Evolutionary conservation across 306 rosid genomes (phyloP), one percentile per base, ranked within the genome.

Genomic region (Cucumis cinereus): DNA sequence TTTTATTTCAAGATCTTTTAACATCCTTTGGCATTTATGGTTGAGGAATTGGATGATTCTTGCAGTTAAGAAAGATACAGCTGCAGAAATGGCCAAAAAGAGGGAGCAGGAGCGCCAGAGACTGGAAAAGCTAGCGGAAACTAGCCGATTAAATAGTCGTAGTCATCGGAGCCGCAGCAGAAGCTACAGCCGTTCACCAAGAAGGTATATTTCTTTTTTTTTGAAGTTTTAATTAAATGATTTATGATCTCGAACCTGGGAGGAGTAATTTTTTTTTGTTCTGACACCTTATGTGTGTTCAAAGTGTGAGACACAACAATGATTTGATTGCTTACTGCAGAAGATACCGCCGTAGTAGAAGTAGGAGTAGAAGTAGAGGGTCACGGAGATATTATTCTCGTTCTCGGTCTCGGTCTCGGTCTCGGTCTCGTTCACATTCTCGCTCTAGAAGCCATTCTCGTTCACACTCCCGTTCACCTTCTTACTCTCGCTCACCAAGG

Each of bases 51-150:
- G 63, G 24, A 38, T 40, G 74, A 43, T 74, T 30, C 79, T 66
- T 84, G 83, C 89, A 94, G 99, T 94, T 77, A 92, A 92, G 86
- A 94, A 90, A 82, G 99, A 94, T 82, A 90, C 96, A 24, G 99
- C 96, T 73, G 92, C 93, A 52, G 99, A 94, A 82, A 78, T 77
- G 79, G 98, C 98, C 56, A 94, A 94, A 86, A 92, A 94, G 84
- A 81, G 86, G 79, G 96, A 94, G 74, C 99, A 86, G 77, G 98
- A 94, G 81, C 89, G 93, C 78, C 99, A 83, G 90, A 92, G 96
- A 85, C 86, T 88, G 78, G 98, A 94, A 85, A 94, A 94, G 53
- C 96, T 94, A 74, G 99, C 98, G 35, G 98, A 94, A 88, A 86
- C 99, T 30, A 94, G 89, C 82, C 89, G 92, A 52, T 70, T 89